Conservation (phyloP, 2,329 filamentous ascomycete genomes). For the Lachnellula arida region DNA sequence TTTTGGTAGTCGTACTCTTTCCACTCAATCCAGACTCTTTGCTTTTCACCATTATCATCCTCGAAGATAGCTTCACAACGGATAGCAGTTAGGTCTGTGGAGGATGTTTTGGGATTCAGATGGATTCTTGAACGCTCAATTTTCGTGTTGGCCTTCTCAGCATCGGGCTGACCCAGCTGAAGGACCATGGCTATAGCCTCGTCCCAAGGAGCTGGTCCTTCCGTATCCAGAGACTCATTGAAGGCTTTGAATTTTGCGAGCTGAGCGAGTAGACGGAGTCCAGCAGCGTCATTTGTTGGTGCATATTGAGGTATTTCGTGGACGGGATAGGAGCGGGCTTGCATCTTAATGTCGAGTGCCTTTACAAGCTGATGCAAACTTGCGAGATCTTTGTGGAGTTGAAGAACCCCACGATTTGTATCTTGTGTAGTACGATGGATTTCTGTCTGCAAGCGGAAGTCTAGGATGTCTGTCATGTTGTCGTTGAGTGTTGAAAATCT, state of each 20-base stretch:
- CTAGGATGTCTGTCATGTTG: conserved; percentile 44
- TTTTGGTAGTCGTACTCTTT: conserved; percentile 42
- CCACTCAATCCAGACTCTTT: conserved; percentile 47
- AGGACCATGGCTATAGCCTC: conserved; percentile 37
- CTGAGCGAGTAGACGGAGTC: conserved; percentile 38
- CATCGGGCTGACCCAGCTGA: conserved; percentile 33
- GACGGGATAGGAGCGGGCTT: conserved; percentile 22
- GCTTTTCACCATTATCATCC: conserved; percentile 31
- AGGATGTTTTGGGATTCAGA: conserved; percentile 1
- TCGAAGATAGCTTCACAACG: conserved; percentile 39
- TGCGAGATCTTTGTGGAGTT: conserved; percentile 43
- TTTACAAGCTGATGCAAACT: conserved; percentile 43
- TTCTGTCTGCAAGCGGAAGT: conserved; percentile 43
- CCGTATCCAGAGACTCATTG: conserved; percentile 41
- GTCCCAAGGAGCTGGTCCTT: conserved; percentile 31
- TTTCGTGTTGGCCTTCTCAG: conserved; percentile 8
- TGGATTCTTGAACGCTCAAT: conserved; percentile 14
- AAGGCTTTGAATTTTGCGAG: conserved; percentile 49
- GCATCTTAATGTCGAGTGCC: conserved; percentile 41
- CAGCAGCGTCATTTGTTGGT: conserved; percentile 35
- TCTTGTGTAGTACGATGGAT: conserved; percentile 45
- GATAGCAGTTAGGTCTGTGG: neutral
- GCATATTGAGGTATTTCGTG: conserved; percentile 12
- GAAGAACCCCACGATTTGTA: conserved; percentile 43
- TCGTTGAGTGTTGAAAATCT: conserved; percentile 44